These are phyloP conservation scores for Cutaneotrichosporon arboriforme DNA, from an alignment of 1,284 basidiomycete species.

Conservation along the genomic window DNA sequence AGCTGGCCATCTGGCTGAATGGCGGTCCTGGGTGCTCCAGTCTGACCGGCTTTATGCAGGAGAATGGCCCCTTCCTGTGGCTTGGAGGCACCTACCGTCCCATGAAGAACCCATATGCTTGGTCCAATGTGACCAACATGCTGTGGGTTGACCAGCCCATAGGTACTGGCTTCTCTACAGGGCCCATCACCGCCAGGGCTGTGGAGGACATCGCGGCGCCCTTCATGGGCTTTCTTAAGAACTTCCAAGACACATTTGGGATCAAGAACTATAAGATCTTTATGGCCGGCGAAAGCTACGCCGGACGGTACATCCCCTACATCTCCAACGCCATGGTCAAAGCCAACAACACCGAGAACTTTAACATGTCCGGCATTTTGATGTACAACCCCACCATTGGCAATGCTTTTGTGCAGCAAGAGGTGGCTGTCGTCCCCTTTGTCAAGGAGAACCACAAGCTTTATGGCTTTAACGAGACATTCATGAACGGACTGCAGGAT, in stretches of 20 bases:
- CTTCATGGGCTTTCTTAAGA: slow-evolving; percentile 31
- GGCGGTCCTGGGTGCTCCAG: slow-evolving; percentile 56
- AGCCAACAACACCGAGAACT: slow-evolving; percentile 23
- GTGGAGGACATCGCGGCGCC: slow-evolving; percentile 41
- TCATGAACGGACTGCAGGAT: slow-evolving; percentile 55
- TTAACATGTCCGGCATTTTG: slow-evolving; percentile 23
- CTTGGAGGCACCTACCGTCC: slow-evolving; percentile 60
- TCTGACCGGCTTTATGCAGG: slow-evolving; percentile 69
- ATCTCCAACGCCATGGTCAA: slow-evolving; percentile 37
- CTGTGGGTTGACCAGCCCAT: slow-evolving; percentile 62
- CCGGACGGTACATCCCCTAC: slow-evolving; percentile 48
- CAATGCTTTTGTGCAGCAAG: slow-evolving; percentile 56
- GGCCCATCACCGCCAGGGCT: slow-evolving; percentile 57
- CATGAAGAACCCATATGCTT: slow-evolving; percentile 64
- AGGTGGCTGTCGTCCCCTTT: slow-evolving; percentile 55
- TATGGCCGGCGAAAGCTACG: slow-evolving; percentile 42
- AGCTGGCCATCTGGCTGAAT: slow-evolving; percentile 30
- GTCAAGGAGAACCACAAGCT: slow-evolving; percentile 13
- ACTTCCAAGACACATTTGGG: slow-evolving; percentile 20
- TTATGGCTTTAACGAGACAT: slow-evolving; percentile 49
- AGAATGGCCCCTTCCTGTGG: slow-evolving; percentile 75
- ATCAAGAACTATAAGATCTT: slow-evolving; percentile 28
- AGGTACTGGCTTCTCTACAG: slow-evolving; percentile 73
- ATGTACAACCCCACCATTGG: slow-evolving; percentile 31
- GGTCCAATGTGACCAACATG: slow-evolving; percentile 61